These are phyloP conservation scores for Pseudocercospora musae DNA, from an alignment of 2,329 filamentous ascomycete genomes.

Conservation along the genomic window DNA sequence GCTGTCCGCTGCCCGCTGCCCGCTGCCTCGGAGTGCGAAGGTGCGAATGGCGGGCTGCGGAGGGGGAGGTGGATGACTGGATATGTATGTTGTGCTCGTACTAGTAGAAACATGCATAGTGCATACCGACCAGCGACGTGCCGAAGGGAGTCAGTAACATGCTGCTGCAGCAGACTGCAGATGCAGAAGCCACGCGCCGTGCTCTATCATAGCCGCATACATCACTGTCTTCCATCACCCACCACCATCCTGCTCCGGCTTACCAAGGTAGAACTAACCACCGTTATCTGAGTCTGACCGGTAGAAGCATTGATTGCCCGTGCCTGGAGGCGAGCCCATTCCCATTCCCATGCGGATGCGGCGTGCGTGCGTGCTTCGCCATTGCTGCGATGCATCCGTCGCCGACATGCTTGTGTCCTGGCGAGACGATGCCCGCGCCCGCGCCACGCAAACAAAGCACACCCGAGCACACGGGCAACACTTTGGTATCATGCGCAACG, in stretches of 20 bases:
- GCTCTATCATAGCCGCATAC: neutral
- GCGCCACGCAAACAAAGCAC: neutral
- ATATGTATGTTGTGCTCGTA: too few species aligned
- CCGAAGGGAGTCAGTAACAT: too few species aligned
- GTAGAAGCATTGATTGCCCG: neutral
- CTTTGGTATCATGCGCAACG: too few species aligned
- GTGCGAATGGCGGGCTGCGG: too few species aligned
- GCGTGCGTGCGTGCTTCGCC: neutral
- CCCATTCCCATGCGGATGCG: too few species aligned
- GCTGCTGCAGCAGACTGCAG: neutral
- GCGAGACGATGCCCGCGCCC: neutral
- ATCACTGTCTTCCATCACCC: neutral
- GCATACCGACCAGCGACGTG: too few species aligned
- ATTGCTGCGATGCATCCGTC: neutral
- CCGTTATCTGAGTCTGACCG: neutral
- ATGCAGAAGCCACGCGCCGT: neutral
- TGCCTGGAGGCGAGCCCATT: neutral
- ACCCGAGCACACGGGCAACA: neutral
- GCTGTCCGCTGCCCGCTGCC: too few species aligned
- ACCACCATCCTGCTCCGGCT: neutral
- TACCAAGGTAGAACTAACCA: conserved; percentile 1
- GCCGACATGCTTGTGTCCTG: neutral
- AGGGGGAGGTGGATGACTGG: too few species aligned
- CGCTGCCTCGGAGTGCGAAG: too few species aligned
- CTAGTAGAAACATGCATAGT: too few species aligned